Evolutionary conservation across 2,329 filamentous ascomycete genomes (phyloP), one percentile per base, ranked within the genome.

Genomic region (Botrytis fabae): DNA sequence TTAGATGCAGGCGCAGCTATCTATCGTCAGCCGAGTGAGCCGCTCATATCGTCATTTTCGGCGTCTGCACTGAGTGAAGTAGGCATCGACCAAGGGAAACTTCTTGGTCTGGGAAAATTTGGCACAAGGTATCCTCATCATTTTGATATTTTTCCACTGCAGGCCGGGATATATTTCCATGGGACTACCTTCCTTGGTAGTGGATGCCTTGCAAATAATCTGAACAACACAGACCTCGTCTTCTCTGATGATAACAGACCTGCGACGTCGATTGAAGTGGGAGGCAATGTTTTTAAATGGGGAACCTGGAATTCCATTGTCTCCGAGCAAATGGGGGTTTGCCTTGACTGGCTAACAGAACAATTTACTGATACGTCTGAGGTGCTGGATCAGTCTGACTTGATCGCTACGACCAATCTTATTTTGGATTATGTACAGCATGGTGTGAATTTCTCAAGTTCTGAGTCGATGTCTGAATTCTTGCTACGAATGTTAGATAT

Each of bases 61-160:
- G 75, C 80, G 32, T 65, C 76, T 59, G 78, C 73, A 32, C 75
- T 75, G 25, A 35, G 65, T 32, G 73, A 77, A 44, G 76, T 77
- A 22, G 63, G 70, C 6, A 72, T 77, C 5, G 73, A 76, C 66
- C 75, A 76, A n/a, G 75, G 66, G 61, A 87, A 85, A 74, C 78
- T 91, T n/a, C 76, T 79, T 18, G 88, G 89, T 1, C 81, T 92
- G 12, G 88, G 86, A 0, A 87, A 88, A 0, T 90, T 88, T 78
- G 89, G 89, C 1, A 88, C 87, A 1, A 84, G 85, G 38, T 91
- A 91, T 78, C 87, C 88, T 0, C 85, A 87, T 48, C 86, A 91
- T 77, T 92, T 92, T 75, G 88, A 91, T 63, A 80, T 88, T 7
- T 89, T 90, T 70, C 89, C 89, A 28, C 81, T 91, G 44, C 85